Base-by-base conservation (phyloP, 2,329 filamentous ascomycete species). In the Trichophyton benhamiae region DNA sequence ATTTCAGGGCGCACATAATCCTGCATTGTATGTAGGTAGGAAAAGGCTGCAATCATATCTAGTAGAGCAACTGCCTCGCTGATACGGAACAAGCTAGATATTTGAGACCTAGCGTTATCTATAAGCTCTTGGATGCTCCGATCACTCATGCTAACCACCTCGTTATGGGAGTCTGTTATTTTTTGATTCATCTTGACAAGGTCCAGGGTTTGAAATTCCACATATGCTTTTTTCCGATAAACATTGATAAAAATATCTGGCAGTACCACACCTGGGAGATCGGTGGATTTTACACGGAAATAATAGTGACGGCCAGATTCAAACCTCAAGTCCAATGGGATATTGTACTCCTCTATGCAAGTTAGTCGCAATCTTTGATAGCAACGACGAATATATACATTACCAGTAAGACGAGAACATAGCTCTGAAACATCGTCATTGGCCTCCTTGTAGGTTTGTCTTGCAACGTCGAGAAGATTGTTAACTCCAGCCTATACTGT, bases 401-500 rank as follows among this genome's bases (percentile, higher is more conserved):
- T 72, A 87, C 89, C 79, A 64, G 83, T 83, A 9, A 96, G 73
- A 15, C 84, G 80, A 22, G 83, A 79, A 2, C 92, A 79, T 70
- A 92, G 83, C 59, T 87, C 80, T 66, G 87, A 82, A 3, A 89
- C 83, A 71, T 96, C 89, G 57, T 87, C 83, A 3, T 86, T 94
- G 1, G 87, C 84, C 71, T 97, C 92, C 67, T 94, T 95, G 75
- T 94, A 96, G 0, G 89, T 90, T 68, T 91, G 87, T 3, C 91
- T 83, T 38, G 90, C 89, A 42, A 96, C 88, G 73, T 96, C 92
- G 3, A 97, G 82, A 61, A 96, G 82, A 1, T 89, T 89, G 67
- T 89, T 91, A 48, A 94, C 84, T 0, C 89, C 89, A 53, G 89
- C 84, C 82, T 89, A 66, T 6, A 41, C 42, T 11, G 55, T 66